Evolutionary conservation across 345 rosid genomes (phyloP), one percentile per base, ranked within the genome.

Genomic region (Trapa incisa): DNA sequence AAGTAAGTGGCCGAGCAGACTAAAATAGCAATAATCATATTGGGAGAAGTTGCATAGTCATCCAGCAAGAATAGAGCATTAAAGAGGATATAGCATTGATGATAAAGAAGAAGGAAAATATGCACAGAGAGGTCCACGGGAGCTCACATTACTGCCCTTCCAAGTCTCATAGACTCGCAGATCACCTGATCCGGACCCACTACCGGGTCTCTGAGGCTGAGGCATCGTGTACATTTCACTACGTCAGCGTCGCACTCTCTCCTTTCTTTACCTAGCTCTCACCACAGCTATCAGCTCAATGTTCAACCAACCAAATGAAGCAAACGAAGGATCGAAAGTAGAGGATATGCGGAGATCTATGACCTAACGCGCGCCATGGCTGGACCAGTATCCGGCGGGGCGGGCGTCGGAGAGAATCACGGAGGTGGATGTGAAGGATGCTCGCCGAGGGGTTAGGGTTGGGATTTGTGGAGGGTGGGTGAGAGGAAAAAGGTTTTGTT

Each of bases 141-240:
- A 71, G 52, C 91, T 86, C 69, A 87, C 97, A 82, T 94, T 91
- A 78, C 91, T 91, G 75, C 90, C 97, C 82, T 89, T 91, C 99
- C 99, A 94, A 72, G 79, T 81, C 76, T 87, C 89, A 80, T 89
- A 91, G 76, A 88, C 89, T 75, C 79, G 79, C 67, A 74, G 84
- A 82, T 83, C 85, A 47, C 77, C 76, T 72, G 80, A 78, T 69
- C 76, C 91, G 61, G 88, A 80, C 76, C 87, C 87, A 47, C 70
- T 77, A 83, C 88, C 94, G 75, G 90, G 81, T 76, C 85, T 71
- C 81, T 90, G 85, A 71, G 96, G 91, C 65, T 92, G 97, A 76
- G 89, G 98, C 53, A 85, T 89, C 74, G 86, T 92, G 67, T 90
- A 87, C 98, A 90, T 93, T 77, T 85, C 48, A 11, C 48, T 45